phyloP scores from a whole-genome alignment of 331 rosid species.

The Malus hybrid region DNA sequence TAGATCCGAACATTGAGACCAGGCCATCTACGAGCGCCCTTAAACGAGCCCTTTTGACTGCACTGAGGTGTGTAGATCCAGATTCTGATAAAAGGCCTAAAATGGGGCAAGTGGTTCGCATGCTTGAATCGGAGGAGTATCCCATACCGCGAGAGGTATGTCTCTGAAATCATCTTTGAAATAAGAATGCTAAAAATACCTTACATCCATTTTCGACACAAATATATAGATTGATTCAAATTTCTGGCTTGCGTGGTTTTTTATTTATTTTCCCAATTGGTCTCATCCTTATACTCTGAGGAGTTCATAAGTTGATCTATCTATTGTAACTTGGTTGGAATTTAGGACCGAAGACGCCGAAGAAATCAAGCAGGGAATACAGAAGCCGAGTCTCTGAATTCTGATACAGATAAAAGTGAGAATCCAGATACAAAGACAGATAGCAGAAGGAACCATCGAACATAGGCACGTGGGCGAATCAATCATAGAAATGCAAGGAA shows the following conservation, averaged over 20 bases:
- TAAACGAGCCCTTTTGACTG: constrained; percentile 81
- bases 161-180: constrained; percentile 13
- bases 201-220: background rate
- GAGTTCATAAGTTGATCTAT: constrained; percentile 6
- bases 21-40: constrained; percentile 87
- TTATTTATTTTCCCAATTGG: background rate
- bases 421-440: constrained; percentile 36
- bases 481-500: constrained; percentile 1
- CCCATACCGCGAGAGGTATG: constrained; percentile 88
- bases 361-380: constrained; percentile 35
- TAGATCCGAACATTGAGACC: constrained; percentile 80
- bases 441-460: constrained; percentile 36
- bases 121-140: constrained; percentile 94
- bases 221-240: background rate
- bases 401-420: constrained; percentile 47
- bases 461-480: constrained; percentile 19
- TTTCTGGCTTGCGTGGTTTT: background rate
- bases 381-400: constrained; percentile 29
- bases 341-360: constrained; percentile 65
- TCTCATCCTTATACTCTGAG: background rate
- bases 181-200: too few relatives aligned
- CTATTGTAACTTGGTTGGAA: constrained; percentile 9
- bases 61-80: constrained; percentile 92
- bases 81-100: constrained; percentile 77
- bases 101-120: constrained; percentile 94